Evolutionary conservation across 176 grass and related monocot species (phyloP).

Genomic region (Thinopyrum elongatum): DNA sequence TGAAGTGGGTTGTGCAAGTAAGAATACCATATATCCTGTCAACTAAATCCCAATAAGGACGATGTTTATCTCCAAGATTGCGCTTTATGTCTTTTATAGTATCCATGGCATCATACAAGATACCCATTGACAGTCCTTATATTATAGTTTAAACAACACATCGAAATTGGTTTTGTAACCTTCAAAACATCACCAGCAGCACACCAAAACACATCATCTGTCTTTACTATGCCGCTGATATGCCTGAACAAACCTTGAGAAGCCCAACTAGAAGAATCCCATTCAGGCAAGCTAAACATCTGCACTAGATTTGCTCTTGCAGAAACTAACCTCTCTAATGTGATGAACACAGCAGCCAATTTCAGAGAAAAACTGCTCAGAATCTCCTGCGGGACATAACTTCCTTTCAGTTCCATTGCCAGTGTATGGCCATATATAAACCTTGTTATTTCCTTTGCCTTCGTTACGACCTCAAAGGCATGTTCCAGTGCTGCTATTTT

Average conservation of each 20-base stretch:
- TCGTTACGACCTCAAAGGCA: slow-evolving; percentile 15
- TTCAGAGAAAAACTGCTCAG: no score
- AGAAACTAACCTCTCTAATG: no score
- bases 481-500: slow-evolving; percentile 26
- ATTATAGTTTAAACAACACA: slow-evolving; percentile 44
- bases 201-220: slow-evolving; percentile 47
- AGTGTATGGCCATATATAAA: no score
- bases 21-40: slow-evolving; percentile 67
- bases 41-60: slow-evolving; percentile 45
- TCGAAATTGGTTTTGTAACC: slow-evolving; percentile 55
- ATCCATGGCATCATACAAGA: slow-evolving; percentile 79
- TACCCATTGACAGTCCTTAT: slow-evolving; percentile 40
- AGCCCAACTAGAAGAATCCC: no score
- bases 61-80: slow-evolving; percentile 44
- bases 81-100: slow-evolving; percentile 51
- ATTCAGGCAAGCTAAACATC: no score
- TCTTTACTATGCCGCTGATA: no score
- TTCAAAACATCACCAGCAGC: slow-evolving; percentile 49
- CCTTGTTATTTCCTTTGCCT: no score
- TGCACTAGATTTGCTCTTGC: no score
- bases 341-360: slow-evolving; percentile 11
- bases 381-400: no score
- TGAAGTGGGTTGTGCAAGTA: slow-evolving; percentile 69
- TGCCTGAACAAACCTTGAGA: no score
- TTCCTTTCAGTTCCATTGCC: no score